Percentiles rank a stretch among this genome's conserved stretches.
Conservation (phyloP, 352 stramenopile genomes). For the Peronospora belbahrii region DNA sequence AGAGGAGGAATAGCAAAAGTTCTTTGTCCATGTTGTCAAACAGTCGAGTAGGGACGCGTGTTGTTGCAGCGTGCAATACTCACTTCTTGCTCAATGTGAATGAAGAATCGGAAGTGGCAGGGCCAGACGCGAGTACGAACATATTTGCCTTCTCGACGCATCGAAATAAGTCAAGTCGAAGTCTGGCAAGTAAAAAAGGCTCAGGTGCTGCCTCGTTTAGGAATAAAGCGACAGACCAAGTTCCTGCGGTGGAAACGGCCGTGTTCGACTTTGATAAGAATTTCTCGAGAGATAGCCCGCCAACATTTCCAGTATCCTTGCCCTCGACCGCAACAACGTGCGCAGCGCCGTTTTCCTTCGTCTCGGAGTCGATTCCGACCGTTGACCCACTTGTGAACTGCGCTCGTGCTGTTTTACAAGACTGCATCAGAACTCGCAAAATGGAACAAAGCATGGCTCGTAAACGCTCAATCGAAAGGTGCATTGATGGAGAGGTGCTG, state of each 20-base stretch:
- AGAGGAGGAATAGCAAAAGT: conserved; percentile 33
- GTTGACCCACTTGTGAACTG: conserved; percentile 54
- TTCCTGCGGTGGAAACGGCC: conserved; percentile 1
- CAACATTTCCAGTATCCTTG: conserved; percentile 10
- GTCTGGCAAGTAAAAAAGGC: neutral
- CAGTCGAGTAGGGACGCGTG: conserved; percentile 5
- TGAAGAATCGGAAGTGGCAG: conserved; percentile 23
- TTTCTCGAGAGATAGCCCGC: conserved; percentile 13
- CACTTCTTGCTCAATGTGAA: conserved; percentile 18
- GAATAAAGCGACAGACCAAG: conserved; percentile 4
- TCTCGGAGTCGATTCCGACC: conserved; percentile 29
- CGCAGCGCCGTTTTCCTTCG: conserved; percentile 37
- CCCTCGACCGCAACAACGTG: conserved; percentile 35
- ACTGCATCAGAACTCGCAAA: conserved; percentile 58
- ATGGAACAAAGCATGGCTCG: conserved; percentile 46
- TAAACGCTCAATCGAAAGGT: conserved; percentile 63
- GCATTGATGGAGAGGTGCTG: conserved; percentile 25
- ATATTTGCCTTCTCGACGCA: conserved; percentile 17
- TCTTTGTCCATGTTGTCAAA: conserved; percentile 5
- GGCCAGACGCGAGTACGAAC: conserved; percentile 5
- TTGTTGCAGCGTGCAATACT: conserved; percentile 1
- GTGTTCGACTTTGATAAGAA: conserved; percentile 15
- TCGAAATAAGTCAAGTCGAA: conserved; percentile 11
- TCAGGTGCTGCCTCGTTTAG: conserved; percentile 6
- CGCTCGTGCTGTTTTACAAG: conserved; percentile 54